phyloP scores from a whole-genome alignment of 2,329 filamentous ascomycete species.

The Phyllosticta paracitricarpa region DNA sequence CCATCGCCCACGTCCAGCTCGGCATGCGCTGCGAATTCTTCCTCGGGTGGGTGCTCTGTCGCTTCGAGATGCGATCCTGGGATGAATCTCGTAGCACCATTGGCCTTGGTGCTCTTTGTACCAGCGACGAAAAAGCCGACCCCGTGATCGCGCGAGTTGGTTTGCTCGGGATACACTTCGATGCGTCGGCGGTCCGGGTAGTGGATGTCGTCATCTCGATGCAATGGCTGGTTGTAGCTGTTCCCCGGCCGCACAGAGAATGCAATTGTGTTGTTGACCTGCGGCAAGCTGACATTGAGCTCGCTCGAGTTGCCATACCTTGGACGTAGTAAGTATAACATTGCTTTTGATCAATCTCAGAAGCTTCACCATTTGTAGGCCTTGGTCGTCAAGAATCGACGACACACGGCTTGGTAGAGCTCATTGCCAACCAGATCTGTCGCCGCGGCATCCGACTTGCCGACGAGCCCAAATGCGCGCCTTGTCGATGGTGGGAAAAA shows the following conservation, averaged over 20 bases:
- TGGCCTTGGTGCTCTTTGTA: neutral
- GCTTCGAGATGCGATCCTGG: slow-evolving; percentile 3
- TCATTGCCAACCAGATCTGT: neutral
- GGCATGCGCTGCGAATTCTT: slow-evolving; percentile 1
- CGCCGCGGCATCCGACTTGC: neutral
- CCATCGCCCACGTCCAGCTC: slow-evolving; percentile 13
- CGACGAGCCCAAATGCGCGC: neutral
- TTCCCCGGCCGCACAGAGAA: slow-evolving; percentile 14
- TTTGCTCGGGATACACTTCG: neutral
- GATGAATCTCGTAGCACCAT: slow-evolving; percentile 6
- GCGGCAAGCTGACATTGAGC: slow-evolving; percentile 24
- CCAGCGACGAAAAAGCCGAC: slow-evolving; percentile 8
- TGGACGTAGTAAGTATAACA: too few relatives aligned
- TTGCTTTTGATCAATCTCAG: too few relatives aligned
- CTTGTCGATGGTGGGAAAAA: slow-evolving; percentile 1
- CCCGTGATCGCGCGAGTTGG: neutral
- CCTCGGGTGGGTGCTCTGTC: neutral
- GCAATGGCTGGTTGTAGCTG: neutral
- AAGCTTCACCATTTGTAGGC: neutral
- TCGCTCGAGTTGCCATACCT: neutral
- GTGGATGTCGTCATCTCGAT: slow-evolving; percentile 8
- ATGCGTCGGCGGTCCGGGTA: neutral
- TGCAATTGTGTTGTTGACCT: slow-evolving; percentile 19
- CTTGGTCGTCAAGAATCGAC: neutral
- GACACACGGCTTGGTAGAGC: neutral